Evolutionary conservation across 2,329 filamentous ascomycete species (phyloP).

Genomic region (Cladophialophora carrionii): DNA sequence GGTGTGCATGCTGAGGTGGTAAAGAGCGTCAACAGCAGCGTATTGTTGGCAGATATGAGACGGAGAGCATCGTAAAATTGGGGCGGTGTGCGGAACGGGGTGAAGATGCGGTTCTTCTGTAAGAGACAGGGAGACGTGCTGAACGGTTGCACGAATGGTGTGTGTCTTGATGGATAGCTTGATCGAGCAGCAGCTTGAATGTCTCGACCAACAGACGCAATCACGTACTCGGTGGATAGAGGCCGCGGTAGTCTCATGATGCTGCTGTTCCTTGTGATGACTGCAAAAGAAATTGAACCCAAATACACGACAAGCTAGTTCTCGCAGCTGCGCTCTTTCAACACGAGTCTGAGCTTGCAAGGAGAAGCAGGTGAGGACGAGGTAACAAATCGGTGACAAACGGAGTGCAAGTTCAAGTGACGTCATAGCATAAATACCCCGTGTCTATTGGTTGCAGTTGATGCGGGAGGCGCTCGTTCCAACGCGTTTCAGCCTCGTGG

Average conservation of each 20-base stretch:
- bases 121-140: conserved; percentile 9
- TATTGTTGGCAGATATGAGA: conserved; percentile 36
- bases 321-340: neutral
- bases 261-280: neutral
- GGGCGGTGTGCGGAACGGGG: conserved; percentile 34
- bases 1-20: conserved; percentile 36
- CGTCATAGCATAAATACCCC: neutral
- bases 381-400: no score
- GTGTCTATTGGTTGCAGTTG: neutral
- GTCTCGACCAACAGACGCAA: neutral
- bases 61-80: conserved; percentile 37
- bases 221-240: neutral
- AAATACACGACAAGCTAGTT: neutral
- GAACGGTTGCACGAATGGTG: conserved; percentile 8
- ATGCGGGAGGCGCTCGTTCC: neutral
- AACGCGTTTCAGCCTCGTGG: neutral
- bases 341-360: neutral
- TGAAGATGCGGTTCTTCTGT: conserved; percentile 33
- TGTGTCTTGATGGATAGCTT: neutral
- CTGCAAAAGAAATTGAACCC: neutral
- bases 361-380: neutral
- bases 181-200: neutral
- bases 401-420: neutral
- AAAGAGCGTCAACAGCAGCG: conserved; percentile 34
- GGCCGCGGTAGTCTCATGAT: neutral